A percentile compares a stretch with the other conserved stretches of the same genome.
Conservation (phyloP, 257 asterid genomes). For the Solanum etuberosum region DNA sequence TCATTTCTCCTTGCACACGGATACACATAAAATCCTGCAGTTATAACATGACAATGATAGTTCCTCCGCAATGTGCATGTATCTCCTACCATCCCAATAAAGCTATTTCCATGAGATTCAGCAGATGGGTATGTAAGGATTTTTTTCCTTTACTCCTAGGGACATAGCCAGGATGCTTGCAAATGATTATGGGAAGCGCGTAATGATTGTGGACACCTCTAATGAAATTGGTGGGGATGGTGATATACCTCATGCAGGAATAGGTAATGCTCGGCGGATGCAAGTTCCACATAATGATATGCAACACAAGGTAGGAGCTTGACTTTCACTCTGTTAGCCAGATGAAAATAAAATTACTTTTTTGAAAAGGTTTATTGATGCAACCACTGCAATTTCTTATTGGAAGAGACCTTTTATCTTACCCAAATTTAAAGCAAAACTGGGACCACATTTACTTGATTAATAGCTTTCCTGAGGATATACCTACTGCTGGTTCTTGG, state of each 20-base stretch:
- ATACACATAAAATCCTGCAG: not conserved
- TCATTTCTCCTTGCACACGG: not conserved
- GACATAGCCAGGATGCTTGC: conserved; percentile 98
- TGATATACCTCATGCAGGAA: conserved; percentile 91
- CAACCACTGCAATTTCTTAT: not conserved
- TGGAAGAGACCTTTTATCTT: not conserved
- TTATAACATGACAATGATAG: not conserved
- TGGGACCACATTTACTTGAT: not conserved
- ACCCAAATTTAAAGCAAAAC: not conserved
- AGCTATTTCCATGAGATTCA: not conserved
- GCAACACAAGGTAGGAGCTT: conserved; percentile 72
- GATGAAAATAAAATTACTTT: not conserved
- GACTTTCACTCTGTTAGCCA: not conserved
- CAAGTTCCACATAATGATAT: conserved; percentile 89
- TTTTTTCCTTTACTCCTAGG: conserved; percentile 29
- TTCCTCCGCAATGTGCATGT: not conserved
- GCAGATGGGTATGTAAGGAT: not conserved
- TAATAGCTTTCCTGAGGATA: not conserved
- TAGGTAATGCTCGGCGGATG: conserved; percentile 95
- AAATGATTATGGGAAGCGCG: conserved; percentile 77
- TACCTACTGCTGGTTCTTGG: not conserved
- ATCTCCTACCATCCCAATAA: not conserved
- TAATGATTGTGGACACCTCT: conserved; percentile 98
- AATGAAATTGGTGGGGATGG: conserved; percentile 99
- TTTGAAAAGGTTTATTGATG: not conserved